These are phyloP conservation scores for Phialophora tarda DNA, from an alignment of 2,329 filamentous ascomycete species.

Conservation along the genomic window DNA sequence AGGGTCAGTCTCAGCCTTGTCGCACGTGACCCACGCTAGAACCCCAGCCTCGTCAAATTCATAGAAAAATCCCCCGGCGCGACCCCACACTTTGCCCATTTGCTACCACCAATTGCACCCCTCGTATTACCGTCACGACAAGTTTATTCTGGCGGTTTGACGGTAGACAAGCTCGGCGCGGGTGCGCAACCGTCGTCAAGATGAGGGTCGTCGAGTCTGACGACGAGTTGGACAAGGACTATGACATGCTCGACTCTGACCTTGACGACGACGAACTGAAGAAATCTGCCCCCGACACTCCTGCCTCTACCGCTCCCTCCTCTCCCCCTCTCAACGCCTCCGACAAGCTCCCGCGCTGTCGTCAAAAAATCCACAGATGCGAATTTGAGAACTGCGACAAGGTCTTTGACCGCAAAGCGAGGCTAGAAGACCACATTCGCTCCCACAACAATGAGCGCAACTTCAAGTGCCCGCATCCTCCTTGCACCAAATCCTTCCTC, in stretches of 20 bases:
- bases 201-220: slow-evolving; percentile 37
- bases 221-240: slow-evolving; percentile 32
- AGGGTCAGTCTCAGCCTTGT: slow-evolving; percentile 1
- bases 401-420: slow-evolving; percentile 84
- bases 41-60: slow-evolving; percentile 10
- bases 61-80: slow-evolving; percentile 3
- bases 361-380: slow-evolving; percentile 77
- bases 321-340: slow-evolving; percentile 22
- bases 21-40: not conserved
- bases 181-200: slow-evolving; percentile 20
- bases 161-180: slow-evolving; percentile 17
- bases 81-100: slow-evolving; percentile 24
- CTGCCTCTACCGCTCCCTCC: slow-evolving; percentile 40
- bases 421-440: slow-evolving; percentile 77
- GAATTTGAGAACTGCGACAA: slow-evolving; percentile 76
- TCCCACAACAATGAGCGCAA: slow-evolving; percentile 86
- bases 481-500: slow-evolving; percentile 82
- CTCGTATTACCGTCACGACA: slow-evolving; percentile 21
- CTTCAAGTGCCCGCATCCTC: slow-evolving; percentile 71
- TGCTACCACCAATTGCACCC: slow-evolving; percentile 11
- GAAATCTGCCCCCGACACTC: slow-evolving; percentile 31
- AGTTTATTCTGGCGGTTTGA: slow-evolving; percentile 13
- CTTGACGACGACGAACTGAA: slow-evolving; percentile 27
- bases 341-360: slow-evolving; percentile 59
- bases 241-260: slow-evolving; percentile 35